Conservation (phyloP, 768 basidiomycete species). For the Termitomyces sp. region DNA sequence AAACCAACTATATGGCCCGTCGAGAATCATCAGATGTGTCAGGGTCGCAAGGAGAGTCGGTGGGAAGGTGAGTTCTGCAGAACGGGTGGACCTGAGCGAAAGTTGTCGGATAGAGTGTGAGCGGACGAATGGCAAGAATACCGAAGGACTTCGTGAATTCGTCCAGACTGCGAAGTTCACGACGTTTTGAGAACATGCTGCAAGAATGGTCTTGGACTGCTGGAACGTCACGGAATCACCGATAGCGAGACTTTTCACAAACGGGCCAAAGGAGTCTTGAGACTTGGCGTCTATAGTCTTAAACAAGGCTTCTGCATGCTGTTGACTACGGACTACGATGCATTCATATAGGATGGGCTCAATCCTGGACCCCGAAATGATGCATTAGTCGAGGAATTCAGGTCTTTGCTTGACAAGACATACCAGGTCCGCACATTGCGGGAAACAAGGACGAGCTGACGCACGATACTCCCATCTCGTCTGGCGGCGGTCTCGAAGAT, state of each 20-base stretch:
- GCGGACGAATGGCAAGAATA: slow-evolving; percentile 16
- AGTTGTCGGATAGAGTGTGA: slow-evolving; percentile 10
- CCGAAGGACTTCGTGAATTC: slow-evolving; percentile 12
- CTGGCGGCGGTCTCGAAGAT: slow-evolving; percentile 23
- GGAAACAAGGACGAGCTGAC: slow-evolving; percentile 19
- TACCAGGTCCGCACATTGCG: slow-evolving; percentile 20
- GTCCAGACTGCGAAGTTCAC: slow-evolving; percentile 15
- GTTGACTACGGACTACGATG: slow-evolving; percentile 17
- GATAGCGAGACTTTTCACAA: slow-evolving; percentile 11
- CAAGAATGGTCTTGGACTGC: slow-evolving; percentile 15
- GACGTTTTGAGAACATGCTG: slow-evolving; percentile 11
- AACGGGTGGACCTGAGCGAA: slow-evolving; percentile 8
- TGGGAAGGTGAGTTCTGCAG: slow-evolving; percentile 18
- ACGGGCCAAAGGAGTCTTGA: slow-evolving; percentile 3
- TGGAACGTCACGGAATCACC: slow-evolving; percentile 14
- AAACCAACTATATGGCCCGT: slow-evolving; percentile 16
- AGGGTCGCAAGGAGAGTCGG: slow-evolving; percentile 14
- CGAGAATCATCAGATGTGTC: slow-evolving; percentile 21
- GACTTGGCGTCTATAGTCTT: slow-evolving; percentile 13
- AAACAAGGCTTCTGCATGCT: slow-evolving; percentile 15
- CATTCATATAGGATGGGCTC: slow-evolving; percentile 23
- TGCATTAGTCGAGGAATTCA: not conserved
- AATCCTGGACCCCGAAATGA: slow-evolving; percentile 12
- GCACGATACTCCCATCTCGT: slow-evolving; percentile 12
- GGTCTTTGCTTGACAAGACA: not conserved